These are phyloP conservation scores for Talaromyces trachyspermus DNA, from an alignment of 495 filamentous ascomycete genomes.

Conservation along the genomic window DNA sequence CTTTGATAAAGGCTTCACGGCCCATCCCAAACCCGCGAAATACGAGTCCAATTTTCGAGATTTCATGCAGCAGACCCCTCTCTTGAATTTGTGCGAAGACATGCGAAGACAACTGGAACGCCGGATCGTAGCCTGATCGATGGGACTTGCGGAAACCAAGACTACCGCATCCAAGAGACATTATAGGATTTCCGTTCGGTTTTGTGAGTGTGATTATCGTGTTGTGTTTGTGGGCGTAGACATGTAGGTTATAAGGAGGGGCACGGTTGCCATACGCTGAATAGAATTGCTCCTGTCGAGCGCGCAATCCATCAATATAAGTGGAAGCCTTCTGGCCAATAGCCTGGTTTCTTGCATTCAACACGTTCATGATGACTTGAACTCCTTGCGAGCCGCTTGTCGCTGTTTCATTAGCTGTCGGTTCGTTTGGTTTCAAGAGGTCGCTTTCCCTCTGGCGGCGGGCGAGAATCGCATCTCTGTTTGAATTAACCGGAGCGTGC, in stretches of 20 bases:
- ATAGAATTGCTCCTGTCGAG: slow-evolving; percentile 12
- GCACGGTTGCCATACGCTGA: slow-evolving; percentile 27
- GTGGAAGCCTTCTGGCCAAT: not conserved
- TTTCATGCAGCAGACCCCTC: slow-evolving; percentile 54
- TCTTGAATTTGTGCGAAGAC: slow-evolving; percentile 73
- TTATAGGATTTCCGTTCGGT: slow-evolving; percentile 66
- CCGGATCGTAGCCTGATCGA: slow-evolving; percentile 82
- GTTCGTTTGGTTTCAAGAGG: not conserved
- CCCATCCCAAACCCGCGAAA: slow-evolving; percentile 78
- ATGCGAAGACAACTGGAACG: slow-evolving; percentile 77
- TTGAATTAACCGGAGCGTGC: not conserved
- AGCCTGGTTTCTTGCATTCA: not conserved
- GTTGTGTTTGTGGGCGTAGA: slow-evolving; percentile 86
- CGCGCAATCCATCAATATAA: slow-evolving; percentile 5
- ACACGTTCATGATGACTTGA: not conserved
- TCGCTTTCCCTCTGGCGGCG: slow-evolving; percentile 6
- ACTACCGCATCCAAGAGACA: slow-evolving; percentile 72
- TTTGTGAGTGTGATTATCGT: slow-evolving; percentile 80
- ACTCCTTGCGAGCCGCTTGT: not conserved
- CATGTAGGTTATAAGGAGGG: slow-evolving; percentile 73
- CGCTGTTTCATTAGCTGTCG: not conserved
- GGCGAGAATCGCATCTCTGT: not conserved
- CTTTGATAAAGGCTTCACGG: slow-evolving; percentile 82
- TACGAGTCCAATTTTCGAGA: slow-evolving; percentile 59
- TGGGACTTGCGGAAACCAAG: slow-evolving; percentile 76